phyloP scores from a whole-genome alignment of 1,284 basidiomycete genomes.

The Ganoderma leucocontextum region DNA sequence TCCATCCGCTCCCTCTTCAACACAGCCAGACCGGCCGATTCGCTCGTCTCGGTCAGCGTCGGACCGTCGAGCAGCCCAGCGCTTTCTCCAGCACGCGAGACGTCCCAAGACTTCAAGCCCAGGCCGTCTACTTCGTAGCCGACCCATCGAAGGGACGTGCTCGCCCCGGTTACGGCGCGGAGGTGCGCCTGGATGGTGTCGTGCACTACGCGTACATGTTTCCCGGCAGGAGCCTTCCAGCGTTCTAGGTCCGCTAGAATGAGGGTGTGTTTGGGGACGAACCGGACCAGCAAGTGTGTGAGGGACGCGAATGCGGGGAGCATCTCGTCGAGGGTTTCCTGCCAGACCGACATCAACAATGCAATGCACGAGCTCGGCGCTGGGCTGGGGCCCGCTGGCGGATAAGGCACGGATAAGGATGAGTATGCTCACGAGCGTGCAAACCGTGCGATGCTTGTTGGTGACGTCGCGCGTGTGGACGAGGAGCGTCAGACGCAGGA shows the following conservation, averaged over 20 bases:
- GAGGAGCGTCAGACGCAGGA: background rate
- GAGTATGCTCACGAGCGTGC: no score
- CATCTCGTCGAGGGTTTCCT: background rate
- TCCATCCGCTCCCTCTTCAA: background rate
- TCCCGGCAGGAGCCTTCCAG: background rate
- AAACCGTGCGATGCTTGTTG: background rate
- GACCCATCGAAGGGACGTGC: background rate
- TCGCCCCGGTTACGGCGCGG: background rate
- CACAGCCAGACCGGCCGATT: background rate
- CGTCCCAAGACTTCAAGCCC: background rate
- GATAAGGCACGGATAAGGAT: background rate
- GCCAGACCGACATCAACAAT: background rate
- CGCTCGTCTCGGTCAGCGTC: background rate
- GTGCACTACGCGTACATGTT: background rate
- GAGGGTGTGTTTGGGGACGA: background rate
- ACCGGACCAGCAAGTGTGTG: background rate
- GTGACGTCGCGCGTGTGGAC: background rate
- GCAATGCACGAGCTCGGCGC: no score
- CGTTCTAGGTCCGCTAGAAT: background rate
- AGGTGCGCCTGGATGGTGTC: background rate
- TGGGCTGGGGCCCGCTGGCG: background rate
- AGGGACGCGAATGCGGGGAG: background rate
- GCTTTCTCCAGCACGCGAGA: background rate
- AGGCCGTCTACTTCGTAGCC: background rate
- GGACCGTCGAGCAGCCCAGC: background rate